A percentile compares a stretch with the other conserved stretches of the same genome.
phyloP scores from a whole-genome alignment of 805 yeast species.

The Babjeviella inositovora region DNA sequence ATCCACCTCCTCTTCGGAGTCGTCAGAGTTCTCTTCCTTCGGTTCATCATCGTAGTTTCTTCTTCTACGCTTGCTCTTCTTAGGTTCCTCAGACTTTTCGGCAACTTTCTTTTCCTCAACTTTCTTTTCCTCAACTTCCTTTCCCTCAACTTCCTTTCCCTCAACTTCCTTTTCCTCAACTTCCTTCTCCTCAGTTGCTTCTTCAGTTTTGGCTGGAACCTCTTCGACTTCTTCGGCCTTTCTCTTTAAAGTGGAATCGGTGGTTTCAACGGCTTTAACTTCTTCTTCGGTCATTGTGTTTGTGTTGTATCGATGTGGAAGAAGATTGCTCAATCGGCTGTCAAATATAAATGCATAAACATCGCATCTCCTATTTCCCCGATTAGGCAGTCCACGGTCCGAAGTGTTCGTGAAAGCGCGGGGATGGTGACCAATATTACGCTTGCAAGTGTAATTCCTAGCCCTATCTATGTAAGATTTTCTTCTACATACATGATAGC shows the following conservation, averaged over 20 bases:
- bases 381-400: too few relatives aligned
- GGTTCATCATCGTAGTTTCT: conserved; percentile 32
- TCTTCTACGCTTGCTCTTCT: conserved; percentile 42
- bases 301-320: too few relatives aligned
- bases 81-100: conserved; percentile 12
- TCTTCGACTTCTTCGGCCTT: conserved; percentile 6
- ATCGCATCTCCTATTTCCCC: too few relatives aligned
- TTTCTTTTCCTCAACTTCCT: conserved; percentile 4
- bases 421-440: too few relatives aligned
- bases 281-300: not conserved
- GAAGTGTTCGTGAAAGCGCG: too few relatives aligned
- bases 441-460: too few relatives aligned
- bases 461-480: too few relatives aligned
- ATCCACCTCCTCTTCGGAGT: conserved; percentile 18
- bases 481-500: too few relatives aligned
- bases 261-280: not conserved
- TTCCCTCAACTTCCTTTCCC: conserved; percentile 5
- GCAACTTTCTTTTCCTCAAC: conserved; percentile 6
- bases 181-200: conserved; percentile 1
- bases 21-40: conserved; percentile 27
- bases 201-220: conserved; percentile 3
- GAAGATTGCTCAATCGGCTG: too few relatives aligned
- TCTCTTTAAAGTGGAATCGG: conserved; percentile 3
- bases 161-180: conserved; percentile 3
- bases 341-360: too few relatives aligned